These are phyloP conservation scores for Oryza australiensis DNA, from an alignment of 176 grass and related monocot genomes.

Conservation along the genomic window DNA sequence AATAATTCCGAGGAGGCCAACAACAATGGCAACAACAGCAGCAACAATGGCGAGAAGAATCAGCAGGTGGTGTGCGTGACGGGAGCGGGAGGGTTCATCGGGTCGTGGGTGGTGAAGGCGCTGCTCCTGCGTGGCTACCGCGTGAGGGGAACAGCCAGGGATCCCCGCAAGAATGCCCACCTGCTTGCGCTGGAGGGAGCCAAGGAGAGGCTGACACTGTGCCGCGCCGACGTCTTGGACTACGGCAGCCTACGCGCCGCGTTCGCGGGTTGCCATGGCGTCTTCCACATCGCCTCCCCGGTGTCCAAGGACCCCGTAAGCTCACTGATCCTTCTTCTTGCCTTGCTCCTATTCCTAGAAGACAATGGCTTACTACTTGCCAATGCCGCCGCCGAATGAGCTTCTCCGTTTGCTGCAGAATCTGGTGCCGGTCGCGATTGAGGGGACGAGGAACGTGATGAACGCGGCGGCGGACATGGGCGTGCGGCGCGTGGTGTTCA, in stretches of 20 bases:
- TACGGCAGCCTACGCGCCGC: slow-evolving; percentile 18
- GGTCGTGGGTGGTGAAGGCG: slow-evolving; percentile 46
- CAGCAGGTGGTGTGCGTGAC: slow-evolving; percentile 50
- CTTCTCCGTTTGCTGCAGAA: not conserved
- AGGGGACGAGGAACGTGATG: slow-evolving; percentile 47
- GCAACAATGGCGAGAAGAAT: not conserved
- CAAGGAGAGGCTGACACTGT: slow-evolving; percentile 41
- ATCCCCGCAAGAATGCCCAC: slow-evolving; percentile 55
- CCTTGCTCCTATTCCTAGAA: not conserved
- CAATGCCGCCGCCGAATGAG: too few relatives aligned
- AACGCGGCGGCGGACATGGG: slow-evolving; percentile 36
- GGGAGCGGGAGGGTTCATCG: slow-evolving; percentile 55
- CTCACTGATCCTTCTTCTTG: not conserved
- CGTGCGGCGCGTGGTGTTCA: slow-evolving; percentile 39
- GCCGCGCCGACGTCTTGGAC: slow-evolving; percentile 51
- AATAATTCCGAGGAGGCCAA: not conserved
- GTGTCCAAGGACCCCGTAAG: slow-evolving; percentile 37
- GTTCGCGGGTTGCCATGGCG: slow-evolving; percentile 51
- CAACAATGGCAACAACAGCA: not conserved
- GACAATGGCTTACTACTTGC: too few relatives aligned
- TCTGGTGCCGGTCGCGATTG: slow-evolving; percentile 44
- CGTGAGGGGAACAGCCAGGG: slow-evolving; percentile 53
- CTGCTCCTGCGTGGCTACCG: slow-evolving; percentile 47
- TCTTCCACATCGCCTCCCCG: slow-evolving; percentile 59
- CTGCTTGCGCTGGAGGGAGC: slow-evolving; percentile 23